These are phyloP conservation scores for Setomelanomma holmii DNA, from an alignment of 2,329 filamentous ascomycete genomes.

Conservation along the genomic window DNA sequence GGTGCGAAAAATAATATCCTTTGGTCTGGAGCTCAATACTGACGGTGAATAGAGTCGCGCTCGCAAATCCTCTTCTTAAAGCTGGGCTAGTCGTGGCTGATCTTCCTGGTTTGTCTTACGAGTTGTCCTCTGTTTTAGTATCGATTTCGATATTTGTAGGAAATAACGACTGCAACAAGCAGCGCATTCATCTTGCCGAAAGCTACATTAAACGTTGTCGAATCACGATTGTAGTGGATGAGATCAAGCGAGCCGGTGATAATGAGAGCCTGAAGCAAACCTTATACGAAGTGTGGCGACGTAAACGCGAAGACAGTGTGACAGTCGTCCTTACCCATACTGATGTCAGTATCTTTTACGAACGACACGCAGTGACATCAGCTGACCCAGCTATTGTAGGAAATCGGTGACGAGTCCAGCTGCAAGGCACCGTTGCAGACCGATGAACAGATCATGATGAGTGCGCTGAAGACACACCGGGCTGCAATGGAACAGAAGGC, in stretches of 20 bases:
- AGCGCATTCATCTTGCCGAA: neutral
- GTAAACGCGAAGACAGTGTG: neutral
- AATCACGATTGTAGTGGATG: neutral
- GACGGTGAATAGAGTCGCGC: neutral
- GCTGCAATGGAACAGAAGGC: neutral
- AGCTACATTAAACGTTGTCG: neutral
- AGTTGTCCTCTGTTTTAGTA: neutral
- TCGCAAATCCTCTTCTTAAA: neutral
- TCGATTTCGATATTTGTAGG: neutral
- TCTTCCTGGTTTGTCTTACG: neutral
- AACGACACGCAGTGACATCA: neutral
- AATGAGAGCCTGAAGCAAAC: neutral
- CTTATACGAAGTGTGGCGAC: neutral
- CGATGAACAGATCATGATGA: neutral
- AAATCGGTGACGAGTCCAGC: neutral
- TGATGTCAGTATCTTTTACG: neutral
- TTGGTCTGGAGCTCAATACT: no score
- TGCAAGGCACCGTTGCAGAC: neutral
- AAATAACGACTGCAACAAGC: neutral
- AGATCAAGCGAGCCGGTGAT: neutral
- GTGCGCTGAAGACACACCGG: neutral
- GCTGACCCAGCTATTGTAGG: neutral
- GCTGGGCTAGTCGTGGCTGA: neutral
- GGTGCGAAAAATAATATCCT: no score
- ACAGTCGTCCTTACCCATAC: neutral